Percentiles rank a stretch among this genome's conserved stretches.
Conservation (phyloP, 805 yeast genomes). For the Wickerhamomyces strasburgensis region DNA sequence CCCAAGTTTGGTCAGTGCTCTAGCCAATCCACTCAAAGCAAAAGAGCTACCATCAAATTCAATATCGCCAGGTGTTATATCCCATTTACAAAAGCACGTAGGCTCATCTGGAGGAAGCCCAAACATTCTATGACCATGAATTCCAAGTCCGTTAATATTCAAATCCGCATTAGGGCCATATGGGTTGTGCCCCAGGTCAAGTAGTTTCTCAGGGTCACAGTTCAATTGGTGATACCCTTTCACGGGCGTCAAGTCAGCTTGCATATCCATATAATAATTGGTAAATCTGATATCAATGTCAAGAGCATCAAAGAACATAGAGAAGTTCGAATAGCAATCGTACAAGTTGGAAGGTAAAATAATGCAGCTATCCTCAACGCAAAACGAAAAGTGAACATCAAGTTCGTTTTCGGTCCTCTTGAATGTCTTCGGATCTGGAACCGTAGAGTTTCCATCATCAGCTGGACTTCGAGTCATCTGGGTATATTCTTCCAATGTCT, state of each 20-base stretch:
- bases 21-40: conserved; percentile 39
- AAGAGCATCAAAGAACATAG: conserved; percentile 57
- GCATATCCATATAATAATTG: conserved; percentile 90
- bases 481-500: conserved; percentile 80
- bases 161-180: conserved; percentile 40
- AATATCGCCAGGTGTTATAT: conserved; percentile 61
- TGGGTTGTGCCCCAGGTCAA: conserved; percentile 14
- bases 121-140: conserved; percentile 89
- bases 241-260: conserved; percentile 64
- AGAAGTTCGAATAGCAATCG: conserved; percentile 54
- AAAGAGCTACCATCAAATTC: conserved; percentile 44
- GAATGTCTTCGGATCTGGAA: conserved; percentile 7
- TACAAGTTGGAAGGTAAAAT: conserved; percentile 72
- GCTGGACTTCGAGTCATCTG: conserved; percentile 15
- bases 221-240: conserved; percentile 28
- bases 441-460: not conserved
- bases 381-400: conserved; percentile 70
- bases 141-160: conserved; percentile 49
- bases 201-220: conserved; percentile 8
- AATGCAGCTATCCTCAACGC: conserved; percentile 64
- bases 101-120: conserved; percentile 89
- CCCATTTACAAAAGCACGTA: conserved; percentile 90
- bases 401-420: conserved; percentile 62
- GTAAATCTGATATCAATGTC: conserved; percentile 82
- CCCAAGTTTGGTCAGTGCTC: conserved; percentile 43